Evolutionary conservation across 2,329 filamentous ascomycete genomes (phyloP).

Genomic region (Colletotrichum brevisporum): DNA sequence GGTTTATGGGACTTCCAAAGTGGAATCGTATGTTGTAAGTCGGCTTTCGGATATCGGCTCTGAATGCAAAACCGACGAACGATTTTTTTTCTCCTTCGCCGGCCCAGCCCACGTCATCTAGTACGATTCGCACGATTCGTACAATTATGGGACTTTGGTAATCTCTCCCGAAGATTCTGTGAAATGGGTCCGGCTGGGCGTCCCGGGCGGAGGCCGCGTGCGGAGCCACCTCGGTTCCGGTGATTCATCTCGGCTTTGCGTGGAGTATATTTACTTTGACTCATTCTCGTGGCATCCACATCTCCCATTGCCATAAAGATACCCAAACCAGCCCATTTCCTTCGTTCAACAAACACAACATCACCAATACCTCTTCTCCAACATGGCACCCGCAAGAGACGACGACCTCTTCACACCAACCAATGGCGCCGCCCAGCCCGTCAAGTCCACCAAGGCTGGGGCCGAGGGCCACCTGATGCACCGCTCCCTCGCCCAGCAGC

Average conservation of each 20-base stretch:
- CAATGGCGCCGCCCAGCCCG: conserved; percentile 41
- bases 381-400: conserved; percentile 40
- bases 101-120: not conserved
- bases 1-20: not conserved
- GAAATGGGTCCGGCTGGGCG: not conserved
- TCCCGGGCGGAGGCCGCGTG: not conserved
- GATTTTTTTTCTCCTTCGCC: conserved; percentile 7
- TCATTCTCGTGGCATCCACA: not conserved
- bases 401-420: not conserved
- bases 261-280: conserved; percentile 13
- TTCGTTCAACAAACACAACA: no score
- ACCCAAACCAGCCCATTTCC: no score
- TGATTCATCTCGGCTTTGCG: conserved; percentile 16
- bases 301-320: no score
- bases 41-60: conserved; percentile 33
- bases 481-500: conserved; percentile 49
- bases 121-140: not conserved
- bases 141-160: conserved; percentile 1
- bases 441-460: not conserved
- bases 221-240: not conserved
- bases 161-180: not conserved
- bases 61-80: conserved; percentile 8
- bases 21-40: conserved; percentile 28
- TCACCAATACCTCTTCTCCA: not conserved
- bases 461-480: conserved; percentile 48